A percentile compares a stretch with the other conserved stretches of the same genome.
These are phyloP conservation scores for Pilasporangium apinafurcum DNA, from an alignment of 352 stramenopile genomes.

Conservation along the genomic window DNA sequence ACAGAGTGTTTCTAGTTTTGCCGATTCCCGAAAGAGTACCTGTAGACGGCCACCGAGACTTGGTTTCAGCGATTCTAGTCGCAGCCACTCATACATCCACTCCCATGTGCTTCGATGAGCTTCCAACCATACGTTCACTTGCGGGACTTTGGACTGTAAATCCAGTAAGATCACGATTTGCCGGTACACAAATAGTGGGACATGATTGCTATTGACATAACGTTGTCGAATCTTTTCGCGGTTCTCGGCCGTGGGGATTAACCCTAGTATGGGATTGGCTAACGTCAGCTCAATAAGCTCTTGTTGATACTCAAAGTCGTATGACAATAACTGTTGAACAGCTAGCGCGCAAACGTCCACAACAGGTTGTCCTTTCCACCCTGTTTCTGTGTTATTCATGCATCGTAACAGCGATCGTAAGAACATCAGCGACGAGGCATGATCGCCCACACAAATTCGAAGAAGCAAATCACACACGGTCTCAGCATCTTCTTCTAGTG, in stretches of 20 bases:
- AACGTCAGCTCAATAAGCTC: constrained; percentile 71
- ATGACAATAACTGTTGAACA: constrained; percentile 54
- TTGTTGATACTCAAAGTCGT: constrained; percentile 48
- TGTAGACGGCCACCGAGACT: constrained; percentile 62
- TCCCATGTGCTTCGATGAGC: constrained; percentile 56
- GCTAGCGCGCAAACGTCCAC: constrained; percentile 64
- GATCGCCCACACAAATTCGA: constrained; percentile 57
- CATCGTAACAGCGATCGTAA: constrained; percentile 68
- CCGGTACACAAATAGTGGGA: constrained; percentile 75
- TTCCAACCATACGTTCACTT: constrained; percentile 47
- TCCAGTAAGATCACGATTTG: constrained; percentile 69
- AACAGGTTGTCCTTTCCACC: constrained; percentile 85
- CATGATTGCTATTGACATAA: constrained; percentile 62
- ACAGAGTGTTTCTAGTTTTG: constrained; percentile 69
- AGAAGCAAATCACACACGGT: constrained; percentile 70
- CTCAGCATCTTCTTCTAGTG: constrained; percentile 83
- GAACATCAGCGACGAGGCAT: constrained; percentile 49
- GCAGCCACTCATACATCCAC: constrained; percentile 88
- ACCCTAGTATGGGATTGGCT: constrained; percentile 51
- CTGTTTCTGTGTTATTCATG: constrained; percentile 73
- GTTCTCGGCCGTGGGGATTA: constrained; percentile 61
- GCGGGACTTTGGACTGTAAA: constrained; percentile 53
- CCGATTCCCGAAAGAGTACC: constrained; percentile 55
- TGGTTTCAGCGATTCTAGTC: constrained; percentile 75
- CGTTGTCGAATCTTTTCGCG: constrained; percentile 56